A percentile compares a stretch with the other conserved stretches of the same genome.
Evolutionary conservation across 225 moss, liverwort and hornwort species (phyloP).

Genomic region (Takakia lepidozioides): DNA sequence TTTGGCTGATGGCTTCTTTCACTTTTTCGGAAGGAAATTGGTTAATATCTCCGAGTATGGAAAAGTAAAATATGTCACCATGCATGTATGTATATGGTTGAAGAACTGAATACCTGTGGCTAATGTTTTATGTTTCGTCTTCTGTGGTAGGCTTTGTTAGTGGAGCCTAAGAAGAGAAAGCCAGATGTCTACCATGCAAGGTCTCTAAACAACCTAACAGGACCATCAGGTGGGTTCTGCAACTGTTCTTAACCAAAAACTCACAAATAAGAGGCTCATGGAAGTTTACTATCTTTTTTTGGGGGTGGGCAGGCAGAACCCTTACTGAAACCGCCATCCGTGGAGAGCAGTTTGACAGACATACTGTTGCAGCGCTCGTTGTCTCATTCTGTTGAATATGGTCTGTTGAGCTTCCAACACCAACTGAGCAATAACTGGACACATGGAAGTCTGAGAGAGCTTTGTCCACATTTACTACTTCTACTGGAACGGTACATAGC

Average conservation of each 20-base stretch:
- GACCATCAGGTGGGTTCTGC: slow-evolving; percentile 48
- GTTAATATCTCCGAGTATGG: no score
- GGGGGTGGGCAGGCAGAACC: slow-evolving; percentile 62
- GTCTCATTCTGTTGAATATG: slow-evolving; percentile 62
- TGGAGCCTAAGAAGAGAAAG: slow-evolving; percentile 63
- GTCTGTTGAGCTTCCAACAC: slow-evolving; percentile 25
- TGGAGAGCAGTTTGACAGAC: slow-evolving; percentile 76
- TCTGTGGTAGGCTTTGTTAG: slow-evolving; percentile 58
- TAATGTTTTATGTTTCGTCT: slow-evolving; percentile 16
- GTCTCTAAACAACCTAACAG: slow-evolving; percentile 36
- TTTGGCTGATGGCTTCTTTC: not conserved
- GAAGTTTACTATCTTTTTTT: slow-evolving; percentile 12
- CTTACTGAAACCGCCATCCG: slow-evolving; percentile 59
- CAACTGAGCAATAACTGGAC: not conserved
- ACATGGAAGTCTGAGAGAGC: not conserved
- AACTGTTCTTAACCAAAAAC: slow-evolving; percentile 4
- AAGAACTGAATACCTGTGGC: slow-evolving; percentile 1
- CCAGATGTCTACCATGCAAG: slow-evolving; percentile 42
- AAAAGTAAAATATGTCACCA: no score
- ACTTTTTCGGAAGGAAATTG: not conserved
- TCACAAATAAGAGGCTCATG: slow-evolving; percentile 14
- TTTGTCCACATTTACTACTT: not conserved
- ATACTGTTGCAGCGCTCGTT: slow-evolving; percentile 63
- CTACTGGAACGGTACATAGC: not conserved
- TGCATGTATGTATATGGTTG: not conserved